A percentile compares a stretch with the other conserved stretches of the same genome.
Evolutionary conservation across 148 eudicot genomes (phyloP).

Genomic region (Spergularia marina): DNA sequence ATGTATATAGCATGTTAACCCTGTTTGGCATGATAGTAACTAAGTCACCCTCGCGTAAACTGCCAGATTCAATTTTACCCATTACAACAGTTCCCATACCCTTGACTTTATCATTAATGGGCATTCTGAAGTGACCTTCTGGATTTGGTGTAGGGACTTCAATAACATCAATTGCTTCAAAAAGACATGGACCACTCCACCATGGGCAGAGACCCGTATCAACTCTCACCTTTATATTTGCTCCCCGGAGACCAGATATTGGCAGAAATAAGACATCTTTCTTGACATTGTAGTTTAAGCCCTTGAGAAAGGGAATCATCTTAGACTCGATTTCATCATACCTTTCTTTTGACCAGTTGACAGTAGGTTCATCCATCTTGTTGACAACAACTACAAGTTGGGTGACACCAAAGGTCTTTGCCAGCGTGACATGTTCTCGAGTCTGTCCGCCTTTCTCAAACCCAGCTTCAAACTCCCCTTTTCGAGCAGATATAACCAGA

Average conservation of each 20-base stretch:
- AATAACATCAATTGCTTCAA: constrained; percentile 81
- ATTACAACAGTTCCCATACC: constrained; percentile 88
- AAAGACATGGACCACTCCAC: constrained; percentile 91
- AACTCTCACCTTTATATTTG: constrained; percentile 67
- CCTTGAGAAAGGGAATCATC: constrained; percentile 69
- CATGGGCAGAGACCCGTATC: constrained; percentile 69
- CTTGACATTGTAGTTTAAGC: constrained; percentile 89
- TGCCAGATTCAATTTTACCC: constrained; percentile 95
- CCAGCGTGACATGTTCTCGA: constrained; percentile 92
- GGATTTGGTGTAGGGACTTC: constrained; percentile 85
- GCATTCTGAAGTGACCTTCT: constrained; percentile 70
- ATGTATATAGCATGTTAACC: constrained; percentile 68
- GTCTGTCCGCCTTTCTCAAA: constrained; percentile 99
- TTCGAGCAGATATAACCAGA: constrained; percentile 93
- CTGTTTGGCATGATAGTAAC: constrained; percentile 85
- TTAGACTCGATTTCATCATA: constrained; percentile 88
- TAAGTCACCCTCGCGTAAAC: constrained; percentile 69
- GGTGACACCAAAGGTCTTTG: constrained; percentile 92
- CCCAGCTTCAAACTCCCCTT: constrained; percentile 99
- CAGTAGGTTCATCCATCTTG: constrained; percentile 98
- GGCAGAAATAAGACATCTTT: constrained; percentile 95
- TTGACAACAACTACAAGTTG: constrained; percentile 85
- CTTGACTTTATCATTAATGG: constrained; percentile 79
- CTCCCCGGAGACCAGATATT: constrained; percentile 79
- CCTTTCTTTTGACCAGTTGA: constrained; percentile 95